Conservation (phyloP, 1,139 yeast species). For the Arxiozyma slooffiae region DNA sequence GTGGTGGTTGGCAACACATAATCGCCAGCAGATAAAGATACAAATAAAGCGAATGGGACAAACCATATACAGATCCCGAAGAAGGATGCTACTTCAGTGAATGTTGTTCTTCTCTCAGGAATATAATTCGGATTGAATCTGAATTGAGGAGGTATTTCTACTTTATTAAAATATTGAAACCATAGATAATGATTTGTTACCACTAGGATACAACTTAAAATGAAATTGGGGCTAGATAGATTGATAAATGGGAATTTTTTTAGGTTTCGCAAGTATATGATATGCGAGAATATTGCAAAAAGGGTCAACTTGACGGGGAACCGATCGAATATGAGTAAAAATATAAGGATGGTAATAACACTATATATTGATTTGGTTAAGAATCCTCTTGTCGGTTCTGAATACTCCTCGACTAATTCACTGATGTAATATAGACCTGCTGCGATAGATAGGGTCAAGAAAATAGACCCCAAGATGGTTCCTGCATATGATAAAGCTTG, state of each 20-base stretch:
- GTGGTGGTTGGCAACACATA: slow-evolving; percentile 66
- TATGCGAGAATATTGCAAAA: slow-evolving; percentile 61
- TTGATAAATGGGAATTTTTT: slow-evolving; percentile 76
- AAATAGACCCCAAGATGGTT: slow-evolving; percentile 59
- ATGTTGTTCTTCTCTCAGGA: slow-evolving; percentile 68
- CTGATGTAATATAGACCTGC: slow-evolving; percentile 86
- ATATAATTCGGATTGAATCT: slow-evolving; percentile 48
- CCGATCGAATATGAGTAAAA: slow-evolving; percentile 60
- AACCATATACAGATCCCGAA: slow-evolving; percentile 93
- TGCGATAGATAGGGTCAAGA: slow-evolving; percentile 65
- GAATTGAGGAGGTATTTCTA: slow-evolving; percentile 40
- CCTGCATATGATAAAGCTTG: slow-evolving; percentile 59
- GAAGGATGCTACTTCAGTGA: slow-evolving; percentile 84
- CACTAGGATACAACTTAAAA: slow-evolving; percentile 64
- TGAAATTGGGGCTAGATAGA: slow-evolving; percentile 59
- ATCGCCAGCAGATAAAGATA: slow-evolving; percentile 87
- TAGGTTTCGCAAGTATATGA: slow-evolving; percentile 66
- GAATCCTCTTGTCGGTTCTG: slow-evolving; percentile 70
- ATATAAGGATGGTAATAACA: slow-evolving; percentile 44
- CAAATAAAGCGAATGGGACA: slow-evolving; percentile 85
- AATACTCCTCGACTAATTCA: slow-evolving; percentile 87
- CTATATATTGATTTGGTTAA: slow-evolving; percentile 52
- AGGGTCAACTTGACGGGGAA: slow-evolving; percentile 61
- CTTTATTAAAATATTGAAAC: slow-evolving; percentile 76
- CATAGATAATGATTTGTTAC: slow-evolving; percentile 76